Evolutionary conservation across 306 rosid species (phyloP), one percentile per base, ranked within the genome.

Genomic region (Corylus americana): DNA sequence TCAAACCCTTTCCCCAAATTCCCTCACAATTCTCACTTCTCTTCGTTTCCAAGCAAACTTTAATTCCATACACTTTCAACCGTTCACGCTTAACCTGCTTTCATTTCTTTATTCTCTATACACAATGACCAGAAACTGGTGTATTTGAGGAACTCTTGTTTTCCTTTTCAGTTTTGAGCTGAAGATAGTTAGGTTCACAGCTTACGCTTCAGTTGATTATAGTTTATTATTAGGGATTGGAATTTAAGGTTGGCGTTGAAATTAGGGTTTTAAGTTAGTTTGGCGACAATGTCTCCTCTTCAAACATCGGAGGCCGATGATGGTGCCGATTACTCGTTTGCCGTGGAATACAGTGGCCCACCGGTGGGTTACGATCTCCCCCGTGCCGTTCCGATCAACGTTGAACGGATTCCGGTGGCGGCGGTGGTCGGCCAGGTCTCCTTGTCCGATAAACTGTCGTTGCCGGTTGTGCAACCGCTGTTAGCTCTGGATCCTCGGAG

Each of bases 401-500:
- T 92, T 2, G 93, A 85, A 76, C 81, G 66, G 37, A 88, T 89
- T 80, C 96, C 97, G 22, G 90, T 90, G 72, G 92, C 92, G 14
- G 84, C 91, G 0, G 93, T 83, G 50, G 91, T 90, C 3, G 79
- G 85, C 3, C 86, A 89, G 80, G 87, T 90, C 6, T 58, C 91
- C 2, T 45, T 88, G 49, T 66, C 91, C 8, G 86, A 89, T 57
- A 84, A 86, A 13, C 18, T 88, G 55, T 79, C 92, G 3, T 68
- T 93, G 86, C 98, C 99, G 8, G 99, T 96, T 64, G 99, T 91
- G 61, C 98, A 96, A 66, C 93, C 97, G 70, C 86, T 94, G 14
- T 58, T 87, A 1, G 83, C 91, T 7, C 88, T 89, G 59, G 89
- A 84, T 59, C 70, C 81, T 57, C 75, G 83, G 45, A 57, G 73